phyloP scores from a whole-genome alignment of 148 eudicot genomes.

The Camellia japonica region DNA sequence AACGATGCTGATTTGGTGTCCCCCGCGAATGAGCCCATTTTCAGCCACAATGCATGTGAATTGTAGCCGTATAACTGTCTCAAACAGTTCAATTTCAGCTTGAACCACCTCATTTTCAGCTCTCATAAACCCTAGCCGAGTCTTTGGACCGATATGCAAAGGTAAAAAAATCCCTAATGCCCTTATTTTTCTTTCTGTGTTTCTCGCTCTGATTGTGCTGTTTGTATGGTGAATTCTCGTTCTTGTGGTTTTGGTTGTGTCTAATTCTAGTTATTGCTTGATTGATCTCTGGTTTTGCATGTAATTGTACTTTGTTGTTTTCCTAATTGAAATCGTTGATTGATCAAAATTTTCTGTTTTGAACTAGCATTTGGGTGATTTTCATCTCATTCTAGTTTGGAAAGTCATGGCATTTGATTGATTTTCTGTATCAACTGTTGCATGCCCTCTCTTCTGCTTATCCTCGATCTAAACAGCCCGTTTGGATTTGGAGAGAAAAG shows the following conservation, averaged over 20 bases:
- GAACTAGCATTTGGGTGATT: background rate
- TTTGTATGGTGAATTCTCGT: background rate
- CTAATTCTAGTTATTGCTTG: background rate
- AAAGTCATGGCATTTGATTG: background rate
- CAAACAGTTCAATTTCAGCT: slow-evolving; percentile 14
- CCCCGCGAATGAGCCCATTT: background rate
- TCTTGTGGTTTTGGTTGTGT: background rate
- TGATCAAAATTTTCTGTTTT: background rate
- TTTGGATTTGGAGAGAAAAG: no score
- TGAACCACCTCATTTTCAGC: background rate
- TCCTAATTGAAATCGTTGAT: background rate
- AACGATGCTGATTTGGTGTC: background rate
- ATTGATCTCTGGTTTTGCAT: background rate
- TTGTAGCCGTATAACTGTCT: background rate
- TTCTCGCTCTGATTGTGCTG: background rate
- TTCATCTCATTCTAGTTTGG: background rate
- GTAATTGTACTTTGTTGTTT: background rate
- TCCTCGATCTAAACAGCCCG: no score
- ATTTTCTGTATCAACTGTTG: background rate
- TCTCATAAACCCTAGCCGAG: slow-evolving; percentile 16
- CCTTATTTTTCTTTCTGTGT: background rate
- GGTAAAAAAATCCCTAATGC: slow-evolving; percentile 11
- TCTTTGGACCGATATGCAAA: slow-evolving; percentile 15
- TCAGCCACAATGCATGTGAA: slow-evolving; percentile 12
- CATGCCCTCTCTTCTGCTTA: background rate